Evolutionary conservation across 495 filamentous ascomycete genomes (phyloP), one percentile per base, ranked within the genome.

Genomic region (Penicillium silybi): DNA sequence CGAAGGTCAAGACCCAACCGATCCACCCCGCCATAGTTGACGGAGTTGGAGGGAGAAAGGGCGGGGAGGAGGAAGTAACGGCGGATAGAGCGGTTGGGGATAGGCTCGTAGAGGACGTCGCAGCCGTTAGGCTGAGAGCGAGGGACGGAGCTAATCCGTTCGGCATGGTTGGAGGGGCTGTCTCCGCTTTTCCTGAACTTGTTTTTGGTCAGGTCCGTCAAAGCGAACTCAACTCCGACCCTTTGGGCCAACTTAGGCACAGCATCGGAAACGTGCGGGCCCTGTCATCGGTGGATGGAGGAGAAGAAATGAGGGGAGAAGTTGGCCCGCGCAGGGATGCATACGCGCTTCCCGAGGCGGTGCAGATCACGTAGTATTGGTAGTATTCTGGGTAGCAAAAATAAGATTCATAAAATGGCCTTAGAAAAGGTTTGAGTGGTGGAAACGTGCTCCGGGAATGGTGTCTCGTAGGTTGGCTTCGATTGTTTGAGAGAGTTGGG

Each of bases 21-120:
- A 75, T 66, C 63, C 67, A 71, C 59, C 74, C 72, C 61, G 70
- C 66, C 74, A 75, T 75, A 53, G 66, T 72, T 53, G 69, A 63
- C 13, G 68, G 68, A 44, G 54, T 52, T 44, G 69, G 60, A 37
- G 65, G 64, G 38, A 62, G 59, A 27, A 62, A 51, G 26, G 61
- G 60, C 47, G 68, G 64, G 53, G 64, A 64, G 41, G 54, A 51
- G 50, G 58, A 40, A 23, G 54, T 51, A 37, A 19, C 29, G 22
- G 65, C 59, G 50, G 56, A 49, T 49, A 56, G 20, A 54, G 66
- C 49, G 58, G 52, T 46, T 27, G 50, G 18, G 10, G 47, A 35
- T 13, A 45, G 16, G 39, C 34, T 23, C 44, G 67, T 59, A 27
- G 53, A 44, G 17, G 63, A 54, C 25, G 61, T 43, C 25, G 56